These are phyloP conservation scores for Theileria parva DNA, from an alignment of 169 alveolate species.

Conservation along the genomic window DNA sequence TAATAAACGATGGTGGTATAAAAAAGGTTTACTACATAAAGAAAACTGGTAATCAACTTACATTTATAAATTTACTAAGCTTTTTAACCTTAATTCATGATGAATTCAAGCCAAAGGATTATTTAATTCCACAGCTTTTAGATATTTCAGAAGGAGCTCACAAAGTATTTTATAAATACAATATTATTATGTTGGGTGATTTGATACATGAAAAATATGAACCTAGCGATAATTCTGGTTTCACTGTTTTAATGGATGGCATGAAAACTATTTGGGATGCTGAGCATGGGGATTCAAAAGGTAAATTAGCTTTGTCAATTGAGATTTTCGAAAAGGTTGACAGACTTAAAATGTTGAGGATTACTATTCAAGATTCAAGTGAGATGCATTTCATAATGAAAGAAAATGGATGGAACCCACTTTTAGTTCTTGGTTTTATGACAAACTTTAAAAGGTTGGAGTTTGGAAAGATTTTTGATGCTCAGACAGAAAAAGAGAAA, in stretches of 20 bases:
- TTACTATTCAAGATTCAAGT: neutral
- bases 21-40: neutral
- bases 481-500: neutral
- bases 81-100: neutral
- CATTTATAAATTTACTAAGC: neutral
- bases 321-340: neutral
- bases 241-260: neutral
- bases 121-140: neutral
- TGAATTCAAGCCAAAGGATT: neutral
- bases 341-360: neutral
- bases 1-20: neutral
- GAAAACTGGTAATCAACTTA: neutral
- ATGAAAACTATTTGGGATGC: neutral
- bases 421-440: neutral
- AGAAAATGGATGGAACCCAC: neutral
- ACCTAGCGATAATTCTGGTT: neutral
- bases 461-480: neutral
- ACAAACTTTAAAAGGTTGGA: neutral
- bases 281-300: neutral
- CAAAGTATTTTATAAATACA: neutral
- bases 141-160: neutral
- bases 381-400: neutral
- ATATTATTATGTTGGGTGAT: neutral
- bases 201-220: neutral
- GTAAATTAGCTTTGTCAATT: neutral